A percentile compares a stretch with the other conserved stretches of the same genome.
These are phyloP conservation scores for Lipomyces chichibuensis DNA, from an alignment of 805 yeast genomes.

Conservation along the genomic window DNA sequence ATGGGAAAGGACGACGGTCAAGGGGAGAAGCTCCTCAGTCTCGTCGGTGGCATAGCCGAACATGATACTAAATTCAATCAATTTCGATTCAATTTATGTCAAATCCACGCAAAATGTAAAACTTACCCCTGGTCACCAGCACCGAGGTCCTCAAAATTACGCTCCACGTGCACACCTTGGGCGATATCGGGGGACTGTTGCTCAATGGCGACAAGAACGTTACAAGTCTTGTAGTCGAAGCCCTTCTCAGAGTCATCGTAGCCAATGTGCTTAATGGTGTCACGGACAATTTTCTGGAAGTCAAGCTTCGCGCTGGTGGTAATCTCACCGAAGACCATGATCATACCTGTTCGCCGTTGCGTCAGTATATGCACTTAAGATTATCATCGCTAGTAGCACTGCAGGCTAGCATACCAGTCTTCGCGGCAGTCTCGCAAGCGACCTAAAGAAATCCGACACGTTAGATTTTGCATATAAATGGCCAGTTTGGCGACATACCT, in stretches of 20 bases:
- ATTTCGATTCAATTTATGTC: not conserved
- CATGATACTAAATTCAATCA: slow-evolving; percentile 70
- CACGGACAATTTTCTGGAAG: slow-evolving; percentile 97
- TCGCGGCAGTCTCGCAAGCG: slow-evolving; percentile 98
- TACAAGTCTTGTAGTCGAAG: slow-evolving; percentile 98
- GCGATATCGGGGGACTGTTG: slow-evolving; percentile 99
- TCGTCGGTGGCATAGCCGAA: slow-evolving; percentile 99
- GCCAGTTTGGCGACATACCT: slow-evolving; percentile 43
- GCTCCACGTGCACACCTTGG: slow-evolving; percentile 96
- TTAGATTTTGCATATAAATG: not conserved
- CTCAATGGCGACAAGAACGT: slow-evolving; percentile 97
- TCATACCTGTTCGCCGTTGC: slow-evolving; percentile 57
- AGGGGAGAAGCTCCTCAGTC: slow-evolving; percentile 95
- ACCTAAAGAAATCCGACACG: slow-evolving; percentile 48
- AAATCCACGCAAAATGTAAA: no score
- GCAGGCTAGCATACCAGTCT: slow-evolving; percentile 67
- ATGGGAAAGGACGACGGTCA: slow-evolving; percentile 92
- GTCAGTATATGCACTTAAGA: not conserved
- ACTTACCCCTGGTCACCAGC: slow-evolving; percentile 92
- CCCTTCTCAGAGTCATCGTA: slow-evolving; percentile 96
- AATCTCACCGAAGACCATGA: slow-evolving; percentile 99
- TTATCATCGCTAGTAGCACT: not conserved
- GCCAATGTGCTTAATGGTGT: slow-evolving; percentile 97
- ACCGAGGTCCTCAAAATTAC: slow-evolving; percentile 94
- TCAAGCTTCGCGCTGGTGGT: slow-evolving; percentile 95